These are phyloP conservation scores for Carex scoparia DNA, from an alignment of 176 grass and related monocot genomes.

Conservation along the genomic window DNA sequence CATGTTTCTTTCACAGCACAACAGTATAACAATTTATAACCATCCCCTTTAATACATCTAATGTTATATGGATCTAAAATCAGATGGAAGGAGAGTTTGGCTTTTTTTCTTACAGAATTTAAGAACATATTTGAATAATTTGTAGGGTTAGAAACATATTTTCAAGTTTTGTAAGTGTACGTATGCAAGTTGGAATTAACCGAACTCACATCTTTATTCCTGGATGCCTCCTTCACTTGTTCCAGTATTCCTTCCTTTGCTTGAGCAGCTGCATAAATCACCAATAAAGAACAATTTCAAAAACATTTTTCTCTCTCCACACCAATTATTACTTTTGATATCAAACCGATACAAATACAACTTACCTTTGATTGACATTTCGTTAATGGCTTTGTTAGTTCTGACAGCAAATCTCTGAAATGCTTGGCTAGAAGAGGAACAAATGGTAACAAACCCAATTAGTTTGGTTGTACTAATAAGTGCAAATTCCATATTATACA, in stretches of 20 bases:
- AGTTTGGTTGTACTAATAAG: neutral
- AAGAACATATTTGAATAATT: neutral
- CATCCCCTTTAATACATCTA: neutral
- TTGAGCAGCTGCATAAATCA: slow-evolving; percentile 12
- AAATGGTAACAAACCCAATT: slow-evolving; percentile 10
- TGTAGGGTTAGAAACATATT: neutral
- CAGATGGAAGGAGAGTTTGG: neutral
- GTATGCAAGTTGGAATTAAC: neutral
- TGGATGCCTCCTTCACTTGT: slow-evolving; percentile 9
- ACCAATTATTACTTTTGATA: neutral
- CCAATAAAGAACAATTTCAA: neutral
- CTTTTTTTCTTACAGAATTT: neutral
- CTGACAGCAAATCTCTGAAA: slow-evolving; percentile 15
- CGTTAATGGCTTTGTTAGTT: slow-evolving; percentile 11
- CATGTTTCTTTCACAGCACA: neutral
- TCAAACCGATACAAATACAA: neutral
- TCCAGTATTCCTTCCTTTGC: slow-evolving; percentile 16
- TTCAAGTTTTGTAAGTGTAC: neutral
- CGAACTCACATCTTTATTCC: slow-evolving; percentile 12
- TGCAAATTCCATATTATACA: neutral
- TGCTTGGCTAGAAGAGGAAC: neutral
- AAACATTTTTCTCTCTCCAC: too few relatives aligned
- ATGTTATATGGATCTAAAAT: neutral
- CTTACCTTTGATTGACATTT: slow-evolving; percentile 8
- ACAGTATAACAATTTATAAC: neutral